Conservation (phyloP, 2,329 filamentous ascomycete species). For the Scedosporium aurantiacum region DNA sequence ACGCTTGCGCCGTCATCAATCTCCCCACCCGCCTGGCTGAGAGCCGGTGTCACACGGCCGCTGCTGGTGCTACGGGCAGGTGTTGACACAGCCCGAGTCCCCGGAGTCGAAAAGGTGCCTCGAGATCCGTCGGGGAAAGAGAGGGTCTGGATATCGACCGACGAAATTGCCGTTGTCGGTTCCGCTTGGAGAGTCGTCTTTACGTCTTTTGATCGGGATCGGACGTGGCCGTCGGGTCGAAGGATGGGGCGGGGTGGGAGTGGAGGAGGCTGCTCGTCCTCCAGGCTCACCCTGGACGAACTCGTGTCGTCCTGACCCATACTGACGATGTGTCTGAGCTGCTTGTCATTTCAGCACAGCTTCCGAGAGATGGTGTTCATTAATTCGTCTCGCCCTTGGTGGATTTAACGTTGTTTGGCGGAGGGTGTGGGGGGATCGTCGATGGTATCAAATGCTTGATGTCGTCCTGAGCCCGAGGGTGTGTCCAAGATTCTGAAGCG, state of each 20-base stretch:
- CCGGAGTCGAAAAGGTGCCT: slow-evolving; percentile 45
- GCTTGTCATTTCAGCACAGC: slow-evolving; percentile 1
- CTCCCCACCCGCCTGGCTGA: slow-evolving; percentile 28
- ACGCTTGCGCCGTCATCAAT: slow-evolving; percentile 55
- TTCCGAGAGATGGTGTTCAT: not conserved
- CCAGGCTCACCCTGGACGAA: slow-evolving; percentile 1
- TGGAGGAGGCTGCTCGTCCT: slow-evolving; percentile 35
- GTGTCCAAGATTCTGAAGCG: too few species aligned
- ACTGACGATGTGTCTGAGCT: not conserved
- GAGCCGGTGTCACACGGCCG: slow-evolving; percentile 27
- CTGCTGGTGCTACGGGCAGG: slow-evolving; percentile 21
- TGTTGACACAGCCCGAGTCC: slow-evolving; percentile 23
- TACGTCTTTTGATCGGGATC: not conserved
- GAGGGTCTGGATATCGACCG: slow-evolving; percentile 69
- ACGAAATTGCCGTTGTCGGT: slow-evolving; percentile 75
- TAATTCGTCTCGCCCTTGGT: not conserved
- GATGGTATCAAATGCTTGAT: too few species aligned
- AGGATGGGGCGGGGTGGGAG: slow-evolving; percentile 40
- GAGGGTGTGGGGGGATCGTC: too few species aligned
- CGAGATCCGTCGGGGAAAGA: slow-evolving; percentile 59
- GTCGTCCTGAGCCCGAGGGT: too few species aligned
- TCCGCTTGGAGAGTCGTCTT: slow-evolving; percentile 39
- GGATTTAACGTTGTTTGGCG: not conserved
- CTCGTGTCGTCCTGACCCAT: slow-evolving; percentile 5
- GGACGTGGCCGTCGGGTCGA: slow-evolving; percentile 14